Conservation (phyloP, 805 yeast species). For the Metschnikowia shivogae region DNA sequence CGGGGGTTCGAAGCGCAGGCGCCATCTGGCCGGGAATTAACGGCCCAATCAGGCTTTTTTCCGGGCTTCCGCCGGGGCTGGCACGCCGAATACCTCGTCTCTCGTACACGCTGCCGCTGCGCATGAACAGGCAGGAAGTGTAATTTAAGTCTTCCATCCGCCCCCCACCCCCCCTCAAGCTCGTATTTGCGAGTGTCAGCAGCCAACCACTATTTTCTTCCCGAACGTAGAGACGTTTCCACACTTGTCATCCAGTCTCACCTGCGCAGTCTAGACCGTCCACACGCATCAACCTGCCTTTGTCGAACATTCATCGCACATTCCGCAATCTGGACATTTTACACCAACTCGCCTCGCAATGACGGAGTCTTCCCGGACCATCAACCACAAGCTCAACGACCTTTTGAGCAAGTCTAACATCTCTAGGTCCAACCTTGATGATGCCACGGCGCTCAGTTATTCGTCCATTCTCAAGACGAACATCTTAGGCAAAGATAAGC, state of each 20-base stretch:
- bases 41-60: too few species aligned
- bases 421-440: conserved; percentile 30
- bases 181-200: conserved; percentile 2
- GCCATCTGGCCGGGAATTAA: not conserved
- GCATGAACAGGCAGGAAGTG: not conserved
- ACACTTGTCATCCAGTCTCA: not conserved
- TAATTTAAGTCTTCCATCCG: not conserved
- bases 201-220: not conserved
- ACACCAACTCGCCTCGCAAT: conserved; percentile 13
- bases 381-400: conserved; percentile 43
- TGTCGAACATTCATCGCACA: not conserved
- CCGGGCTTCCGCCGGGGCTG: too few species aligned
- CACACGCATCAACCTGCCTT: not conserved
- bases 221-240: not conserved
- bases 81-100: not conserved
- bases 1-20: too few species aligned
- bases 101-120: conserved; percentile 3
- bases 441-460: conserved; percentile 30
- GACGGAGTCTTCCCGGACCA: conserved; percentile 40
- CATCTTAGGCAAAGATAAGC: conserved; percentile 44
- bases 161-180: conserved; percentile 1
- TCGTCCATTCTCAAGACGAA: conserved; percentile 37
- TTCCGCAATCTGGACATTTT: too few species aligned
- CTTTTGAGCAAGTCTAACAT: conserved; percentile 33
- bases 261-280: not conserved